A percentile compares a stretch with the other conserved stretches of the same genome.
These are phyloP conservation scores for Castanopsis chinensis DNA, from an alignment of 306 rosid genomes.

Conservation along the genomic window DNA sequence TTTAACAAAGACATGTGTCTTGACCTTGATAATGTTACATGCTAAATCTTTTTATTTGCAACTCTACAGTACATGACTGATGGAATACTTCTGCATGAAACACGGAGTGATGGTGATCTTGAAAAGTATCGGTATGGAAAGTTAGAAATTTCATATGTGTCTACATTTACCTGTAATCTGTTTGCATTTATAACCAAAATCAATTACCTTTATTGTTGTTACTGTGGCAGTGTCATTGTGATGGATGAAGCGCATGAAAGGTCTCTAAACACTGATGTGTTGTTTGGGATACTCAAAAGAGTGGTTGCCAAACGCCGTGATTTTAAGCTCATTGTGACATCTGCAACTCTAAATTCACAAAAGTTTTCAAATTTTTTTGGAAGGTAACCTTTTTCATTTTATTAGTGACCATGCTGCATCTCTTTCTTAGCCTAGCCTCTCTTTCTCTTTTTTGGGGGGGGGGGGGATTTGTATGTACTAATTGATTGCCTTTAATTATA, in stretches of 20 bases:
- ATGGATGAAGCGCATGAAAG: constrained; percentile 99
- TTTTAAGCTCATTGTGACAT: constrained; percentile 93
- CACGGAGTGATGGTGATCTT: constrained; percentile 88
- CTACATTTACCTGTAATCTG: not conserved
- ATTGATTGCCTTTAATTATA: not conserved
- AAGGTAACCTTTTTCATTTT: constrained; percentile 54
- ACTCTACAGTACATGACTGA: constrained; percentile 94
- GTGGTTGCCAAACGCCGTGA: constrained; percentile 96
- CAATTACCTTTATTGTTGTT: constrained; percentile 18
- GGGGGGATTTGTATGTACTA: no score
- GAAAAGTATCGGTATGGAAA: constrained; percentile 87
- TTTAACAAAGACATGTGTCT: constrained; percentile 1
- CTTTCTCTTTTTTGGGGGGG: no score
- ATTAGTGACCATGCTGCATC: not conserved
- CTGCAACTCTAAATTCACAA: constrained; percentile 92
- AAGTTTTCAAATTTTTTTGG: constrained; percentile 93
- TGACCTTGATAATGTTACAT: constrained; percentile 2
- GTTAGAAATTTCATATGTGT: not conserved
- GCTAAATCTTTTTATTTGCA: constrained; percentile 28
- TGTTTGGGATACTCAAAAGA: constrained; percentile 88
- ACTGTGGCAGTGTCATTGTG: constrained; percentile 75
- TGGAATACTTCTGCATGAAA: constrained; percentile 96
- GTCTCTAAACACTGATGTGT: constrained; percentile 89
- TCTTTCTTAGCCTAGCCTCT: constrained; percentile 1
- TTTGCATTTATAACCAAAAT: constrained; percentile 13